These are phyloP conservation scores for Apiotrichum brassicae DNA, from an alignment of 1,284 basidiomycete species.

Conservation along the genomic window DNA sequence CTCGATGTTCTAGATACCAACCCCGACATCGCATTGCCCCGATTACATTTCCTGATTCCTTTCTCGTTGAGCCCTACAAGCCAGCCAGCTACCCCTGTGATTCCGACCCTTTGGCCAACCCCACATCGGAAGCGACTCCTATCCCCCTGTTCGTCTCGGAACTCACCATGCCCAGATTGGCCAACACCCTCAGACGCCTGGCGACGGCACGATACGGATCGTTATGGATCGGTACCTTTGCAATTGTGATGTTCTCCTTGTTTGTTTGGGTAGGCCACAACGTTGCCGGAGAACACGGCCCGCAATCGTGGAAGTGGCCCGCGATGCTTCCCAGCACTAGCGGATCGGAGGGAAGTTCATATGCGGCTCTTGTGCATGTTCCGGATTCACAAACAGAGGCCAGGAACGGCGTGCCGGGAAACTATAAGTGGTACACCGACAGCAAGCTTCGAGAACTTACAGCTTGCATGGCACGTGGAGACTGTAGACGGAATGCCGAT, in stretches of 20 bases:
- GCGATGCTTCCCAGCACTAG: background rate
- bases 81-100: too few species aligned
- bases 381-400: background rate
- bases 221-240: background rate
- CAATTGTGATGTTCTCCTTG: background rate
- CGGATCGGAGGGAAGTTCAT: background rate
- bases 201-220: background rate
- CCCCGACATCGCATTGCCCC: too few species aligned
- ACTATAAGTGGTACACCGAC: constrained; percentile 17
- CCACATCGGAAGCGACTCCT: too few species aligned
- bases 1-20: too few species aligned
- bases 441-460: constrained; percentile 12
- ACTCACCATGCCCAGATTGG: too few species aligned
- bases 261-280: background rate
- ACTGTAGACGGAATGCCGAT: constrained; percentile 11
- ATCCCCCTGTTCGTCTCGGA: too few species aligned
- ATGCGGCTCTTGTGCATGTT: background rate
- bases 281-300: background rate
- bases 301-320: background rate
- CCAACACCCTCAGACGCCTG: too few species aligned
- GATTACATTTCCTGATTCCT: too few species aligned
- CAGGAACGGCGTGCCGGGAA: background rate
- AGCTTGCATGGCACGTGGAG: constrained; percentile 7
- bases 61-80: too few species aligned
- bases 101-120: too few species aligned